Evolutionary conservation across 768 basidiomycete genomes (phyloP).

Genomic region (Panus rudis): DNA sequence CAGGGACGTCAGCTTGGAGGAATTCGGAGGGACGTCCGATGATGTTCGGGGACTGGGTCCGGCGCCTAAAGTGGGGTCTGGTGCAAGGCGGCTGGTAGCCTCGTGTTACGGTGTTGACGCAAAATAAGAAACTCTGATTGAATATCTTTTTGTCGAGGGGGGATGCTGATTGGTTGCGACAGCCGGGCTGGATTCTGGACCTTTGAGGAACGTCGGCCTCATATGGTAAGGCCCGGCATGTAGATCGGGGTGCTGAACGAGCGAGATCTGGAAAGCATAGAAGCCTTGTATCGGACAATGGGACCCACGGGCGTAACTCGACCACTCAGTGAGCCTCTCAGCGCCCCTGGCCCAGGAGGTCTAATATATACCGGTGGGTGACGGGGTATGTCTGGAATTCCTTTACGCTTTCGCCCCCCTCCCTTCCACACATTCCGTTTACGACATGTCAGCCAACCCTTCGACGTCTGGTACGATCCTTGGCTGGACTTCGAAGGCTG

Average conservation of each 20-base stretch:
- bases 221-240: neutral
- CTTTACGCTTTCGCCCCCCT: neutral
- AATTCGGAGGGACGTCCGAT: too few species aligned
- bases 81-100: neutral
- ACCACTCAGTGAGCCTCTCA: too few species aligned
- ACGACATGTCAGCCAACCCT: neutral
- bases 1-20: too few species aligned
- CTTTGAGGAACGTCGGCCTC: neutral
- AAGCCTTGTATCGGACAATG: neutral
- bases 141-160: too few species aligned
- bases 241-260: neutral
- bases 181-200: neutral
- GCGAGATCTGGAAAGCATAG: neutral
- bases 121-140: constrained; percentile 1
- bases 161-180: neutral
- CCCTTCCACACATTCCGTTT: neutral
- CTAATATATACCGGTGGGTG: too few species aligned
- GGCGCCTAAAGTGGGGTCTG: too few species aligned
- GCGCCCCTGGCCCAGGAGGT: too few species aligned
- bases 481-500: neutral
- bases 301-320: neutral
- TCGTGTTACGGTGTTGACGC: neutral
- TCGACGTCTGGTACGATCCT: neutral
- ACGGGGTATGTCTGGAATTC: too few species aligned
- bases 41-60: too few species aligned